Evolutionary conservation across 2,329 filamentous ascomycete species (phyloP).

Genomic region (Pseudofabraea citricarpa): DNA sequence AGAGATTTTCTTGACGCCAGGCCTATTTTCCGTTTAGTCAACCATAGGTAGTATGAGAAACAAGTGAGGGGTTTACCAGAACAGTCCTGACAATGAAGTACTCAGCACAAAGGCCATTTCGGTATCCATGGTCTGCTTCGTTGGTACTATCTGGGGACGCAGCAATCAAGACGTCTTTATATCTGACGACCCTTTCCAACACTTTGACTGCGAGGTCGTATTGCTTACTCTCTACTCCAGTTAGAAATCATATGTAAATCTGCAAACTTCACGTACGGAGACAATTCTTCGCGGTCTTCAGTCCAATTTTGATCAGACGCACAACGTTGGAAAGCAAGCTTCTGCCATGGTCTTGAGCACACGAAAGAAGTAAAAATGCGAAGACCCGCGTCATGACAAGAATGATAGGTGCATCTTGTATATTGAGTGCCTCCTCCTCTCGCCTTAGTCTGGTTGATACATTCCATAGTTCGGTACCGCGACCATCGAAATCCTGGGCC

Average conservation of each 20-base stretch:
- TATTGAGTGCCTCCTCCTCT: slow-evolving; percentile 24
- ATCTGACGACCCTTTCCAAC: slow-evolving; percentile 60
- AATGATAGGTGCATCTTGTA: slow-evolving; percentile 15
- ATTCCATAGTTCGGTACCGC: slow-evolving; percentile 63
- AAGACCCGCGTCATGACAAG: slow-evolving; percentile 41
- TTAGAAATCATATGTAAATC: slow-evolving; percentile 5
- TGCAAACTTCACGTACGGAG: slow-evolving; percentile 42
- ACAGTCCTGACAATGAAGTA: slow-evolving; percentile 33
- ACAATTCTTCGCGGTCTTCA: slow-evolving; percentile 61
- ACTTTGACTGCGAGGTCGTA: slow-evolving; percentile 53
- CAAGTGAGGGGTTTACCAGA: slow-evolving; percentile 46
- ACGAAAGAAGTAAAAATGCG: slow-evolving; percentile 64
- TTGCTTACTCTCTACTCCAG: slow-evolving; percentile 32
- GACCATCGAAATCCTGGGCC: slow-evolving; percentile 46
- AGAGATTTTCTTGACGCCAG: slow-evolving; percentile 68
- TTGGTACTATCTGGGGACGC: no score
- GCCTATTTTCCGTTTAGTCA: no score
- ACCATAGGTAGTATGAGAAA: no score
- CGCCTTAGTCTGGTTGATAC: slow-evolving; percentile 48
- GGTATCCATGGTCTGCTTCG: no score
- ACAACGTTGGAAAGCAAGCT: slow-evolving; percentile 35
- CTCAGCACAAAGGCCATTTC: slow-evolving; percentile 23
- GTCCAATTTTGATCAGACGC: slow-evolving; percentile 60
- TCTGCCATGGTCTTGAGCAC: slow-evolving; percentile 37
- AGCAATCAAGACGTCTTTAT: slow-evolving; percentile 40